Conservation (phyloP, 2,329 filamentous ascomycete species). For the Cercospora berteroae region DNA sequence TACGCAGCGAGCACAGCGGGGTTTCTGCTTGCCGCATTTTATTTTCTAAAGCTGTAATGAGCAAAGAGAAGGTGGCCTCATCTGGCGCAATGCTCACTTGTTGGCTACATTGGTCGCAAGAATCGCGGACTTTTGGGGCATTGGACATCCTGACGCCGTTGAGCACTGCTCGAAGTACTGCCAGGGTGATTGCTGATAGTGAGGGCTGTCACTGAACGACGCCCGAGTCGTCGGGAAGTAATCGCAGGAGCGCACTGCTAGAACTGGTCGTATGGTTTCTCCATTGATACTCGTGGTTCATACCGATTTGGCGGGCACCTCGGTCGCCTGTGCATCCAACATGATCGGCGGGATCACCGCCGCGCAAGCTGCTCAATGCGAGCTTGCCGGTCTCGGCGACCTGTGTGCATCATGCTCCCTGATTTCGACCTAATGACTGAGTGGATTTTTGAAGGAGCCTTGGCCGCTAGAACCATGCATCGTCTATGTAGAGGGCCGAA, state of each 20-base stretch:
- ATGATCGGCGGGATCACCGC: background rate
- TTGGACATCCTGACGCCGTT: background rate
- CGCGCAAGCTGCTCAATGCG: background rate
- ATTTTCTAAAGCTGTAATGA: slow-evolving; percentile 5
- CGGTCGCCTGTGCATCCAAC: background rate
- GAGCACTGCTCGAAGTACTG: background rate
- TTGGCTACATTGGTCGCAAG: slow-evolving; percentile 8
- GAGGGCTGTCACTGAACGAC: background rate
- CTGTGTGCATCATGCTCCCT: background rate
- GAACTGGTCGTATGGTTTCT: background rate
- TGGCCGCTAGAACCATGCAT: background rate
- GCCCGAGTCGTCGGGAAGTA: background rate
- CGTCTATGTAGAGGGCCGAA: background rate
- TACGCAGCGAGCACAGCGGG: slow-evolving; percentile 9
- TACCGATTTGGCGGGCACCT: background rate
- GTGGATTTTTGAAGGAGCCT: background rate
- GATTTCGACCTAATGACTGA: background rate
- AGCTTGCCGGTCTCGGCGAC: background rate
- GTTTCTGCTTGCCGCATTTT: slow-evolving; percentile 13
- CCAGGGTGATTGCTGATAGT: background rate
- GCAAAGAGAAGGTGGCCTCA: background rate
- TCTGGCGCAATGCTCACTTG: background rate
- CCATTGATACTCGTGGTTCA: background rate
- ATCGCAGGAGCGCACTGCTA: background rate
- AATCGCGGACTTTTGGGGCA: slow-evolving; percentile 2